Evolutionary conservation across 495 filamentous ascomycete genomes (phyloP), one percentile per base, ranked within the genome.

Genomic region (Massariosphaeria phaeospora): DNA sequence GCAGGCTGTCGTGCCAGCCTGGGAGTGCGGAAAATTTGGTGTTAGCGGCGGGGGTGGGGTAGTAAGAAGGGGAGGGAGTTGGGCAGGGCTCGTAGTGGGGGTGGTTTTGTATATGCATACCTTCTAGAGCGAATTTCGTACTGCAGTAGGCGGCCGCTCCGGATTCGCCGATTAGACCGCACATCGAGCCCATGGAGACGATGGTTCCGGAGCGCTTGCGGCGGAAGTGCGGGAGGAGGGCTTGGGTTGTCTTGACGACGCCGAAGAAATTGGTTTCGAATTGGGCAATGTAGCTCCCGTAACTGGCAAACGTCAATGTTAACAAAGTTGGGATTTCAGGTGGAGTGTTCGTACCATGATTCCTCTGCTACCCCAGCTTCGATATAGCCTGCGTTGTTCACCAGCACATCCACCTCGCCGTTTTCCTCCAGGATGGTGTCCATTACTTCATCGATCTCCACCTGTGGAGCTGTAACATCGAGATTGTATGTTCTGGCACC

Each of bases 191-290:
- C 7, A 67, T 55, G 60, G 45, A 57, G 9, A 66, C 59, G 34
- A 67, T 62, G 6, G 34, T 53, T 6, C 65, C 65, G 12, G 48
- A 36, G 20, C 61, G 34, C 12, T 40, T 39, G n/a, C 33, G 29
- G 7, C 65, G 63, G 27, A 67, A 59, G 27, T 53, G 30, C 0
- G 63, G 65, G 3, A 67, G 50, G 10, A 60, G 33, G 26, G 55
- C 63, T 39, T 57, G 61, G 3, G 57, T 66, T 12, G 51, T 51
- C 9, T 57, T 57, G 4, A 67, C 20, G 11, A 47, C 27, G 11
- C 65, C 65, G 41, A 66, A 66, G 48, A 64, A 50, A 42, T 67
- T 67, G 2, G 63, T 66, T 1, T 66, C 56, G 41, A 63, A 64
- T 45, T 67, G 65, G 5, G 47, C 55, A 11, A 46, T 29, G 20